Evolutionary conservation across 108 stramenopile species (phyloP).

Genomic region (Skeletonema costatum): DNA sequence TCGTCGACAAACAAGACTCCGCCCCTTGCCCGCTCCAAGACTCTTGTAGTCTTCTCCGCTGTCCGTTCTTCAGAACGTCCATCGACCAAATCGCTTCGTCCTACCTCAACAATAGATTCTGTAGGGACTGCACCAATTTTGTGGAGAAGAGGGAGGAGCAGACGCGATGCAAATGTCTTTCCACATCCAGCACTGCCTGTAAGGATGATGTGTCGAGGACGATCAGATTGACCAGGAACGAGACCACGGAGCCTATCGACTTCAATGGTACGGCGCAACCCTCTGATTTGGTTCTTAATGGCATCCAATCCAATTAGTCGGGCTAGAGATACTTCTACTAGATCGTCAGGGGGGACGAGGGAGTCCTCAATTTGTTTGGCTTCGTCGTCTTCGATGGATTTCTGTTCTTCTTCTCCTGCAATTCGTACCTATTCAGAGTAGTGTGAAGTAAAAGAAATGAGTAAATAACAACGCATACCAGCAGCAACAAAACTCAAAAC

Average conservation of each 20-base stretch:
- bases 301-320: conserved; percentile 69
- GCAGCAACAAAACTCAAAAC: neutral
- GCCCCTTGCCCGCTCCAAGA: conserved; percentile 71
- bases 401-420: conserved; percentile 72
- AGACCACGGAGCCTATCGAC: conserved; percentile 50
- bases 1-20: conserved; percentile 87
- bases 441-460: neutral
- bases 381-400: conserved; percentile 74
- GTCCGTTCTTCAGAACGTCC: conserved; percentile 79
- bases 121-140: conserved; percentile 77
- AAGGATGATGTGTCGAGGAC: conserved; percentile 75
- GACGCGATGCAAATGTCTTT: conserved; percentile 81
- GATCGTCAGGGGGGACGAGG: conserved; percentile 83
- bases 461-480: neutral
- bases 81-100: conserved; percentile 78
- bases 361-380: conserved; percentile 83
- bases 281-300: conserved; percentile 52
- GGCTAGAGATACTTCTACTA: conserved; percentile 66
- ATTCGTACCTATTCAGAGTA: conserved; percentile 60
- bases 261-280: conserved; percentile 77
- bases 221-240: conserved; percentile 40
- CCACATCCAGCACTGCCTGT: conserved; percentile 93
- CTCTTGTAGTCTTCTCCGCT: conserved; percentile 66
- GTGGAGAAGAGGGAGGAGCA: conserved; percentile 71
- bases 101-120: conserved; percentile 62